Evolutionary conservation across 2,329 filamentous ascomycete species (phyloP).

Genomic region (Tolypocladium nubicola): DNA sequence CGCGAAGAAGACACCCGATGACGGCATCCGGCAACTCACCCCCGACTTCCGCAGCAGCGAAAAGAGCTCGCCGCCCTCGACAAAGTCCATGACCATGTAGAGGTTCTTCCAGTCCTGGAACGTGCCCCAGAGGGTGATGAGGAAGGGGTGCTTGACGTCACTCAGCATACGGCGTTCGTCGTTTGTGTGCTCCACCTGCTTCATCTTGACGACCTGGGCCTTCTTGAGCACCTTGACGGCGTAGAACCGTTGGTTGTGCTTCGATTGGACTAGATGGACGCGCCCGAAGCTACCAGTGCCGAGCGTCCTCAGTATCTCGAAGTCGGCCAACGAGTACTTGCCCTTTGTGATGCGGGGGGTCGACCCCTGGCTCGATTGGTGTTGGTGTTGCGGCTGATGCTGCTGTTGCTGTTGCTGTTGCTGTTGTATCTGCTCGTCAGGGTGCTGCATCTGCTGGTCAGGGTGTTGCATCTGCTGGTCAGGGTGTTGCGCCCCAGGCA

Average conservation of each 20-base stretch:
- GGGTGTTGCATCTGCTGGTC: slow-evolving; percentile 12
- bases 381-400: slow-evolving; percentile 19
- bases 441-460: slow-evolving; percentile 12
- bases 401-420: slow-evolving; percentile 3
- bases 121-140: slow-evolving; percentile 96
- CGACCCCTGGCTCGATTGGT: slow-evolving; percentile 18
- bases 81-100: slow-evolving; percentile 99
- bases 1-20: not conserved
- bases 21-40: slow-evolving; percentile 32
- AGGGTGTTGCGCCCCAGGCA: slow-evolving; percentile 14
- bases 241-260: slow-evolving; percentile 97
- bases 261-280: slow-evolving; percentile 93
- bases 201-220: slow-evolving; percentile 98
- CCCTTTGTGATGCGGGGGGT: slow-evolving; percentile 72
- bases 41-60: slow-evolving; percentile 91
- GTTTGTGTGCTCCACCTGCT: slow-evolving; percentile 98
- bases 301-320: slow-evolving; percentile 79
- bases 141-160: slow-evolving; percentile 93
- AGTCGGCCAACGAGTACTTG: slow-evolving; percentile 91
- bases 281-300: slow-evolving; percentile 95
- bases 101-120: slow-evolving; percentile 93
- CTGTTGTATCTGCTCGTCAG: slow-evolving; percentile 12
- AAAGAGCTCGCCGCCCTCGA: slow-evolving; percentile 95
- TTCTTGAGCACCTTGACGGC: slow-evolving; percentile 98
- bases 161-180: slow-evolving; percentile 94